Evolutionary conservation across 208 protist species (phyloP).

Genomic region (Phytomonas serpens): DNA sequence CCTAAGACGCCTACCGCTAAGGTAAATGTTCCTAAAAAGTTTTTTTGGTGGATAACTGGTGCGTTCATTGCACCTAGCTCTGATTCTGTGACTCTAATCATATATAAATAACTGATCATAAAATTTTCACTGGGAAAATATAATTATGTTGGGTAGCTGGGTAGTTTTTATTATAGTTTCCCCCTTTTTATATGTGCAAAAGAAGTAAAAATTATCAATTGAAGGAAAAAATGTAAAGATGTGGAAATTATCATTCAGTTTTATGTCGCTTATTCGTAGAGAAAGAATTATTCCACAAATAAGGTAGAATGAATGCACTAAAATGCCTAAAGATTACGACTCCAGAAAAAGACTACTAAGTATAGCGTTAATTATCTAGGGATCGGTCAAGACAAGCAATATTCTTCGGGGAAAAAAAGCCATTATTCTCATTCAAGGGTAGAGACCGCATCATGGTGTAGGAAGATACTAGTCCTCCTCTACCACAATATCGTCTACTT

Average conservation of each 20-base stretch:
- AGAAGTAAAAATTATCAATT: conserved; percentile 4
- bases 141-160: conserved; percentile 3
- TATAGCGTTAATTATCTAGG: not conserved
- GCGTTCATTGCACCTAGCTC: not conserved
- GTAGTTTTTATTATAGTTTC: not conserved
- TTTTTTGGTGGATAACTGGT: not conserved
- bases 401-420: not conserved
- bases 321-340: not conserved
- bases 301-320: not conserved
- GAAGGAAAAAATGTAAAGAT: not conserved
- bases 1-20: not conserved
- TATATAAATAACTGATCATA: not conserved
- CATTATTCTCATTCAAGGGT: not conserved
- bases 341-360: not conserved
- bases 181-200: not conserved
- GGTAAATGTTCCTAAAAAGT: not conserved
- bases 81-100: not conserved
- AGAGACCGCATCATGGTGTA: not conserved
- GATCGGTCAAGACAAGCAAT: not conserved
- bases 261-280: not conserved
- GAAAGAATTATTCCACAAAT: not conserved
- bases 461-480: conserved; percentile 38
- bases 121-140: conserved; percentile 2
- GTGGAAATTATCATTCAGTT: not conserved
- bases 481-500: conserved; percentile 32